Evolutionary conservation across 2,329 filamentous ascomycete species (phyloP), one percentile per base, ranked within the genome.

Genomic region (Aspergillus fructus): DNA sequence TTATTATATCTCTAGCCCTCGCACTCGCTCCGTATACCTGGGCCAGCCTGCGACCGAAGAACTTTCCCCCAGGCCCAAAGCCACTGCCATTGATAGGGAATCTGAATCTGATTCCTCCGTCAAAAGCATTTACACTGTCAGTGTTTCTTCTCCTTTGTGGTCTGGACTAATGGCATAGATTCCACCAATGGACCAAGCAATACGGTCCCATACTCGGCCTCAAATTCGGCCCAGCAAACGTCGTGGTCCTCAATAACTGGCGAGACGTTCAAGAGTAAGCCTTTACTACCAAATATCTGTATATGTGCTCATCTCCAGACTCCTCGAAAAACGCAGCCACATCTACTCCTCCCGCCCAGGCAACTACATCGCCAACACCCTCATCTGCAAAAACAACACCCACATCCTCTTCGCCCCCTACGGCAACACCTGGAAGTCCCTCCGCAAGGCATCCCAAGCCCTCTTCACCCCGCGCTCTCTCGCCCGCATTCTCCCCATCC

Each of bases 341-440:
- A 46, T 53, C 51, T 53, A 53, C 51, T 53, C 51, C 41, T 53
- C 51, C 8, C 51, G 51, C 2, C 51, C 51, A 11, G 2, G n/a
- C 8, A 53, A 53, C 51, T 53, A 53, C 50, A 53, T 53, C 42
- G 51, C 51, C 41, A 53, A 53, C 51, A 24, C 47, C 17, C 42
- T 53, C n/a, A 53, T 53, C 41, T 53, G 51, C 42, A 46, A 39
- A 12, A 47, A 53, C 51, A 3, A 53, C 13, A 53, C 51, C 3
- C 51, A 53, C 21, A 53, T 53, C 30, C 42, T 53, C 6, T 53
- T 53, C 33, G 42, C 51, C 8, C 51, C 51, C 6, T 53, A 53
- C 15, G 51, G 51, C 13, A 3, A 21, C 17, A 12, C 3, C 41
- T 53, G 51, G 51, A 53, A 47, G 17, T 8, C 51, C 8, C 51